Base-by-base conservation (phyloP, 345 rosid genomes). In the Kandelia obovata region DNA sequence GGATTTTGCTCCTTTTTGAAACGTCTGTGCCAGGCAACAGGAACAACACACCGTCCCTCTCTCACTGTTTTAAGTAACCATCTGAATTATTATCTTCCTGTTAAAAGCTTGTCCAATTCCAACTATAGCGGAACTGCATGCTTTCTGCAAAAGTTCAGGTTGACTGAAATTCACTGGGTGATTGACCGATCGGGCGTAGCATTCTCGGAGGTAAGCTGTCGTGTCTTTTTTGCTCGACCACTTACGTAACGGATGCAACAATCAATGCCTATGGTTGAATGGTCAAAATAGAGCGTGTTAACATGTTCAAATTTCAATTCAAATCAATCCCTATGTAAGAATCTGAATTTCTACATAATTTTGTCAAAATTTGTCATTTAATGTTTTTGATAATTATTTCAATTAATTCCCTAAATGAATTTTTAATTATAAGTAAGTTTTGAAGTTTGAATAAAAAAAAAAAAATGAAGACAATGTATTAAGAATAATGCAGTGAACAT, bases 31-130 rank as follows among this genome's bases (percentile, higher is more conserved):
- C 17, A 13, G 49, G 49, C 49, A 43, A 53, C 64, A 6, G 75
- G 58, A 32, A 57, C 68, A 28, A n/a, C 52, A 23, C 1, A 1
- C 43, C 19, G 53, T 27, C 51, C 32, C 5, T 7, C 10, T 34
- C 35, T 39, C 16, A 10, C 47, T 39, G 61, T 46, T 69, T 67
- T 63, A 27, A 7, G 55, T 37, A 64, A 27, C 47, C 47, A 19
- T 57, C 13, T 0, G 26, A 4, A 19, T 30, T 9, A 23, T 51
- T 31, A 58, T 71, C 56, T 47, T 58, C 20, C 65, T 46, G 51
- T 30, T 17, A 46, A 46, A 46, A 72, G 59, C 34, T 64, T 58
- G 65, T 58, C 51, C 28, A 15, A 21, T 39, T 63, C 47, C 69
- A 21, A 20, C 23, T 57, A 46, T 62, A 32, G 62, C 62, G 25